Percentiles rank a stretch among this genome's conserved stretches.
These are phyloP conservation scores for Amesomyces nigricolor DNA, from an alignment of 2,329 filamentous ascomycete genomes.

Conservation along the genomic window DNA sequence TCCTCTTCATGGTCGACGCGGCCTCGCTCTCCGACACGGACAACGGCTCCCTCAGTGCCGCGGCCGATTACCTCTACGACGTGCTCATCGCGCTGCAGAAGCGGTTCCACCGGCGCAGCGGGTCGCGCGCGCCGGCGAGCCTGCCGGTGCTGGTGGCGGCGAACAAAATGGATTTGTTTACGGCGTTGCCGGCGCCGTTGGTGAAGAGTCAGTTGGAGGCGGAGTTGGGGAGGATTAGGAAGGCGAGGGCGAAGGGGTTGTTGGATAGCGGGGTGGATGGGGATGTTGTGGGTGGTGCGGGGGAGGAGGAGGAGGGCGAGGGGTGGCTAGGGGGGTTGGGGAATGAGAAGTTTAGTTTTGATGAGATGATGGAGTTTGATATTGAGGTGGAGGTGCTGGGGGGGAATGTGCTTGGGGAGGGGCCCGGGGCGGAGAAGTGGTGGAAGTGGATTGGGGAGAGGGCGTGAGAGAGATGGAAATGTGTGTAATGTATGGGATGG, in stretches of 20 bases:
- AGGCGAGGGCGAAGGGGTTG: conserved; percentile 72
- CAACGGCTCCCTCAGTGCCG: conserved; percentile 58
- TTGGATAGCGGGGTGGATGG: conserved; percentile 72
- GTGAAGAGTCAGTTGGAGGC: conserved; percentile 71
- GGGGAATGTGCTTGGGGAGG: conserved; percentile 63
- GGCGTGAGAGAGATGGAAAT: conserved; percentile 40
- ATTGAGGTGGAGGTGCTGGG: conserved; percentile 71
- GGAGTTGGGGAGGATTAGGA: conserved; percentile 73
- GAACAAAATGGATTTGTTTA: conserved; percentile 96
- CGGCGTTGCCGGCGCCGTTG: conserved; percentile 72
- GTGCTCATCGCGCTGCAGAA: conserved; percentile 78
- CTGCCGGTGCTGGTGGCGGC: conserved; percentile 79
- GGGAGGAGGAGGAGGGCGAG: conserved; percentile 66
- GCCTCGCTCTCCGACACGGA: conserved; percentile 56
- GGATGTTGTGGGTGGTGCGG: conserved; percentile 49
- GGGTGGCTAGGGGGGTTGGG: conserved; percentile 80
- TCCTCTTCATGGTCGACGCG: conserved; percentile 88
- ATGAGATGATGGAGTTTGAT: conserved; percentile 76
- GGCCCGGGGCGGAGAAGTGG: conserved; percentile 73
- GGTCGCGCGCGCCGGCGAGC: conserved; percentile 40
- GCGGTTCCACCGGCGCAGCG: conserved; percentile 34
- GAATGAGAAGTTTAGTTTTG: conserved; percentile 71
- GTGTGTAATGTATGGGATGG: not conserved
- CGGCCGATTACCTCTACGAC: conserved; percentile 84
- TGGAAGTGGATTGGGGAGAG: conserved; percentile 83